Conservation (phyloP, 2,329 filamentous ascomycete genomes). For the Curvularia eragrostidis region DNA sequence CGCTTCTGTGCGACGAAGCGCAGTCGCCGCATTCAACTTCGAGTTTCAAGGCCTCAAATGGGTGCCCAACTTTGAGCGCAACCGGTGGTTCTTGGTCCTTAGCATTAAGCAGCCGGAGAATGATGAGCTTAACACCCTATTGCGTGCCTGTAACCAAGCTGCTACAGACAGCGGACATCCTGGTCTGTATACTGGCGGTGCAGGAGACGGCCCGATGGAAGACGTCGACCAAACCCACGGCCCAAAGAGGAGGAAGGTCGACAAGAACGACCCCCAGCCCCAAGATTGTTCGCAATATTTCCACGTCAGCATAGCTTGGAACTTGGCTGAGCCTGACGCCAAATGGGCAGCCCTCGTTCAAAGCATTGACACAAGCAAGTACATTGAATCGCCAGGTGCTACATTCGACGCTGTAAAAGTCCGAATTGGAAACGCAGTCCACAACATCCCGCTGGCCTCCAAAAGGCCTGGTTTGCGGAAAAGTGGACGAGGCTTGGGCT, state of each 20-base stretch:
- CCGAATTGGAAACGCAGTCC: conserved; percentile 54
- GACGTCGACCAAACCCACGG: conserved; percentile 17
- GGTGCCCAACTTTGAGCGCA: conserved; percentile 70
- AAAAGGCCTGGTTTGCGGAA: conserved; percentile 25
- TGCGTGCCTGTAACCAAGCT: conserved; percentile 70
- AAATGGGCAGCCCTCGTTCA: conserved; percentile 36
- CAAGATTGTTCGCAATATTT: conserved; percentile 64
- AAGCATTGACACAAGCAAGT: conserved; percentile 29
- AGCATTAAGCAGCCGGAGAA: conserved; percentile 56
- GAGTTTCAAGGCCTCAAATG: conserved; percentile 62
- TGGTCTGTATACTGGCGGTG: conserved; percentile 65
- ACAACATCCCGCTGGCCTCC: conserved; percentile 39
- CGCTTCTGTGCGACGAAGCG: conserved; percentile 51
- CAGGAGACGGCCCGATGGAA: conserved; percentile 41
- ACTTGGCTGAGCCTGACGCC: conserved; percentile 38
- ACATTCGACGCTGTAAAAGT: conserved; percentile 55
- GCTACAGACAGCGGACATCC: conserved; percentile 70
- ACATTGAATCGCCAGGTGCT: conserved; percentile 31
- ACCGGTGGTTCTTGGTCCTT: conserved; percentile 84
- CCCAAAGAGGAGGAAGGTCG: conserved; percentile 25
- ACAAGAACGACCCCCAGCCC: conserved; percentile 5
- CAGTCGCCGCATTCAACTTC: conserved; percentile 61
- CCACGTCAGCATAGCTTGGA: conserved; percentile 92
- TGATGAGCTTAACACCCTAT: conserved; percentile 58
- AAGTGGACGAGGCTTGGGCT: conserved; percentile 14